Evolutionary conservation across 2,329 filamentous ascomycete species (phyloP), one percentile per base, ranked within the genome.

Genomic region (Dendryphion nanum): DNA sequence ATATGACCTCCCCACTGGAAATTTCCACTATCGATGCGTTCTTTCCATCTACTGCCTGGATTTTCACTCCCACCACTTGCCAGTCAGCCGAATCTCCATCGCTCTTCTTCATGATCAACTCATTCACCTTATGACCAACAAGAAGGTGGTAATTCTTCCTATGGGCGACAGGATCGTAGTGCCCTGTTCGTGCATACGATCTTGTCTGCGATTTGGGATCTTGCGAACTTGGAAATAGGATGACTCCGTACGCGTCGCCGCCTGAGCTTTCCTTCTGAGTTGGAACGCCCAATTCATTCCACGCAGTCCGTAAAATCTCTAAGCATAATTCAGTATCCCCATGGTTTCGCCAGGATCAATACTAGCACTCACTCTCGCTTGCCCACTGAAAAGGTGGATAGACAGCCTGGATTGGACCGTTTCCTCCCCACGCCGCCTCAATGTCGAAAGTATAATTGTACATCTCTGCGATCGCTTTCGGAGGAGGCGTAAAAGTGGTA

Each of bases 121-220:
- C 33, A 4, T 41, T 46, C n/a, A 37, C 37, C 14, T 39, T 38
- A 3, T 46, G 34, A 12, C 40, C 41, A 24, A 52, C 47, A 1
- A 55, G 35, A 7, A 59, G 39, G 30, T 56, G 47, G 19, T 50
- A 48, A 37, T 61, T 63, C 6, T 42, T 19, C 3, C 58, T 37
- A 15, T 41, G 23, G 5, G 42, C 34, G 14, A 52, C 42, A 2
- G 44, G 41, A 30, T 60, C 50, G 20, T 57, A 59, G 41, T 61
- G 55, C 2, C 48, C 58, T n/a, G 41, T 44, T 23, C 49, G 35
- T 6, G 53, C 54, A 24, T 53, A 53, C 3, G 50, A 55, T 30
- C 60, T 40, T 3, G 48, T 55, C 33, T 55, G 40, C 28, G 30
- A 44, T 21, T 38, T 35, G 6, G 44, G 41, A 30, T 47, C 41